Evolutionary conservation across 2,329 filamentous ascomycete species (phyloP).

Genomic region (Paecilomyces formosus): DNA sequence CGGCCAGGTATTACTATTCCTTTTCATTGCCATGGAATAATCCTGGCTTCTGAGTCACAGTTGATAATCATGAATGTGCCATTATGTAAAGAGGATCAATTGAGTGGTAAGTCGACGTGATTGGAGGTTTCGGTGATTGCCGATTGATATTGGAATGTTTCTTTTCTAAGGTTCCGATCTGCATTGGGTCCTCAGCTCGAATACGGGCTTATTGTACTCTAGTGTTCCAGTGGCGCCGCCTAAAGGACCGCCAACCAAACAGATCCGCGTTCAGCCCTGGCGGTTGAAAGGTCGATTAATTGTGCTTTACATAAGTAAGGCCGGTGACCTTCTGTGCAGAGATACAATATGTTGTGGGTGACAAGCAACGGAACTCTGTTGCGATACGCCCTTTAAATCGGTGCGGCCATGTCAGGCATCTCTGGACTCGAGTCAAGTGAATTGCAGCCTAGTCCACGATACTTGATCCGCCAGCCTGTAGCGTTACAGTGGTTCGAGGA

Average conservation of each 20-base stretch:
- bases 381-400: not conserved
- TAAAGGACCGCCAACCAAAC: too few species aligned
- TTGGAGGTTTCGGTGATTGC: not conserved
- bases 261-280: too few species aligned
- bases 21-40: not conserved
- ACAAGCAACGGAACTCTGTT: not conserved
- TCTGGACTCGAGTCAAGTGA: not conserved
- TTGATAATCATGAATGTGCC: not conserved
- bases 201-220: too few species aligned
- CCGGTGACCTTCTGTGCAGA: too few species aligned
- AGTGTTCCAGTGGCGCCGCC: too few species aligned
- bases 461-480: constrained; percentile 21
- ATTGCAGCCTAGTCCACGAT: constrained; percentile 12
- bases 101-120: not conserved
- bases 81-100: not conserved
- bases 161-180: not conserved
- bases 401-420: not conserved
- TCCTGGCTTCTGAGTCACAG: not conserved
- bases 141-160: not conserved
- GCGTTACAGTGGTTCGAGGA: constrained; percentile 43
- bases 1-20: too few species aligned
- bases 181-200: not conserved
- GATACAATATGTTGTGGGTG: not conserved
- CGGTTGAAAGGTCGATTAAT: too few species aligned
- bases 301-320: too few species aligned